Percentiles rank a stretch among this genome's conserved stretches.
phyloP scores from a whole-genome alignment of 1,284 basidiomycete genomes.

The Grifola frondosa region DNA sequence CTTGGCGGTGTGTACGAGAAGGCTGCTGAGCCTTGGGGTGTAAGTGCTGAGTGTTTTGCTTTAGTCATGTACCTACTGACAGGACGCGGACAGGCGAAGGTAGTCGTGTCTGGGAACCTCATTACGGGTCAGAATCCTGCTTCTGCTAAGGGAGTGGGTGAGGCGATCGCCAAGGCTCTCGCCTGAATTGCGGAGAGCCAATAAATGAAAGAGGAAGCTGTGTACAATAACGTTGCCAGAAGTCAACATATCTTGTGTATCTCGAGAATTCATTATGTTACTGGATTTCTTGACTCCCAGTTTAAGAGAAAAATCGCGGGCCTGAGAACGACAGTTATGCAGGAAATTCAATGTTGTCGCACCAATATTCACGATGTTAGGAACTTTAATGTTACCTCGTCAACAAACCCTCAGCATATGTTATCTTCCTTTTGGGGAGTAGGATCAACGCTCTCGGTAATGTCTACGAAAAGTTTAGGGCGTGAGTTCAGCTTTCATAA shows the following conservation, averaged over 20 bases:
- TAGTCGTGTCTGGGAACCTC: conserved; percentile 47
- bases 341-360: too few species aligned
- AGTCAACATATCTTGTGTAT: too few species aligned
- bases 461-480: conserved; percentile 62
- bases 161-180: conserved; percentile 44
- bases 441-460: conserved; percentile 64
- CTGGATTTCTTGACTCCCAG: too few species aligned
- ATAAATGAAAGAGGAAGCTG: too few species aligned
- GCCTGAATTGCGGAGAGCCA: too few species aligned
- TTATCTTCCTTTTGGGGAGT: conserved; percentile 72
- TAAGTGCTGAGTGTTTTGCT: conserved; percentile 31
- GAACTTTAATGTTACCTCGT: not conserved
- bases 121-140: conserved; percentile 76
- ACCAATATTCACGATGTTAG: too few species aligned
- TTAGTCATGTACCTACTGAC: not conserved
- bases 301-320: too few species aligned
- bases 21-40: conserved; percentile 53
- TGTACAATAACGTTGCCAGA: too few species aligned
- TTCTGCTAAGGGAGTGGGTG: conserved; percentile 50
- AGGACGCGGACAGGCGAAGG: conserved; percentile 34
- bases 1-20: conserved; percentile 70
- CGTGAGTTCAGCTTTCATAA: conserved; percentile 36
- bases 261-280: too few species aligned
- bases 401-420: conserved; percentile 37
- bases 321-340: too few species aligned